Evolutionary conservation across 345 rosid genomes (phyloP).

Genomic region (Gossypium rotundifolium): DNA sequence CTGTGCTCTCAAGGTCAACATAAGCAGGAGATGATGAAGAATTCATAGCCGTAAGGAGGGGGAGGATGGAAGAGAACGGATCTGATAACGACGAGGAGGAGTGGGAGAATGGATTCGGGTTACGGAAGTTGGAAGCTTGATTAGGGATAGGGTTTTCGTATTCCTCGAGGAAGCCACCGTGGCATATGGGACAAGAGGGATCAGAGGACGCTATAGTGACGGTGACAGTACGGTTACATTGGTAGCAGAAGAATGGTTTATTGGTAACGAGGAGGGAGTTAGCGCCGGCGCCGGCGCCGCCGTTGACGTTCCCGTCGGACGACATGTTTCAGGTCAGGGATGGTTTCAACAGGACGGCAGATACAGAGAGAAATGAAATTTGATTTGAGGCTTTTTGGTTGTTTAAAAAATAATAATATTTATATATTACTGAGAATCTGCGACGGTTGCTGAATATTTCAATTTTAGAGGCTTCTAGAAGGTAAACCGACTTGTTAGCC

Average conservation of each 20-base stretch:
- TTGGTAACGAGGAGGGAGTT: not conserved
- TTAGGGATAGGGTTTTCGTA: slow-evolving; percentile 37
- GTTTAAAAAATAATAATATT: not conserved
- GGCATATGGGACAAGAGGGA: slow-evolving; percentile 54
- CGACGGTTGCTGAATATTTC: not conserved
- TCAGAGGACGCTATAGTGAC: slow-evolving; percentile 35
- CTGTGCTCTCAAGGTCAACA: not conserved
- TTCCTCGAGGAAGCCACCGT: slow-evolving; percentile 56
- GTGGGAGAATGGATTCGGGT: slow-evolving; percentile 19
- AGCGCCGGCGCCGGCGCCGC: not conserved
- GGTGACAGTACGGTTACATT: slow-evolving; percentile 52
- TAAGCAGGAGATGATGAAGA: slow-evolving; percentile 13
- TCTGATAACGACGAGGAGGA: not conserved
- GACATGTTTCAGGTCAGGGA: slow-evolving; percentile 1
- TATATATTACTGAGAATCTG: not conserved
- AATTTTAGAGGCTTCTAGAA: not conserved
- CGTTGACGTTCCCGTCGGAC: slow-evolving; percentile 1
- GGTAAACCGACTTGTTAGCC: not conserved
- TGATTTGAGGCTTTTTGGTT: no score
- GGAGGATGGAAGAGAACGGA: slow-evolving; percentile 13
- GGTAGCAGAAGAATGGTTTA: slow-evolving; percentile 48
- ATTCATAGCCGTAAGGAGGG: slow-evolving; percentile 19
- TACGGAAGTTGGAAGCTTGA: slow-evolving; percentile 15
- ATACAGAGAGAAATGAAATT: no score
- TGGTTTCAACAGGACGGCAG: slow-evolving; percentile 1